Conservation (phyloP, 2,329 filamentous ascomycete species). For the Pseudogymnoascus sp. region DNA sequence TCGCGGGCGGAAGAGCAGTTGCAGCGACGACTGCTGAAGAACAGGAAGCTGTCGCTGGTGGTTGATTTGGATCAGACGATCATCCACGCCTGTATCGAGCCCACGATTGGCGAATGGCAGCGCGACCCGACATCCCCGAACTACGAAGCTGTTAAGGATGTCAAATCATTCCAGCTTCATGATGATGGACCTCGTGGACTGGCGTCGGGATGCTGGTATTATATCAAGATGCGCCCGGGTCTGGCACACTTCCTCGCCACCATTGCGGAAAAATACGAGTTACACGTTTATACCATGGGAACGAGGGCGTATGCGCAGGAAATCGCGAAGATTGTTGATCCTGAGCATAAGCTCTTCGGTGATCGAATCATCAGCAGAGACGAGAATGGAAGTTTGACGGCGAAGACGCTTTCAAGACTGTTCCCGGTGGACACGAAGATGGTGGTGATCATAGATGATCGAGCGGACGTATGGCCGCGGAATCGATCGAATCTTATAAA, state of each 20-base stretch:
- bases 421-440: slow-evolving; percentile 98
- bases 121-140: slow-evolving; percentile 83
- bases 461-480: slow-evolving; percentile 87
- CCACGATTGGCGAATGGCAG: slow-evolving; percentile 94
- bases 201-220: slow-evolving; percentile 79
- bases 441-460: slow-evolving; percentile 98
- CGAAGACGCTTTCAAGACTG: slow-evolving; percentile 82
- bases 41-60: slow-evolving; percentile 83
- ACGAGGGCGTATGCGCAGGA: slow-evolving; percentile 92
- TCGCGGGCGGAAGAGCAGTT: slow-evolving; percentile 76
- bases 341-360: slow-evolving; percentile 80
- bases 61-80: slow-evolving; percentile 98
- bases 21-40: slow-evolving; percentile 72
- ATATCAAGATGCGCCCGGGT: slow-evolving; percentile 93
- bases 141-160: slow-evolving; percentile 81
- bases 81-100: slow-evolving; percentile 95
- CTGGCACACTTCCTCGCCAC: slow-evolving; percentile 72
- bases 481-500: slow-evolving; percentile 93
- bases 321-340: slow-evolving; percentile 89
- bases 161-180: slow-evolving; percentile 78
- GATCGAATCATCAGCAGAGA: slow-evolving; percentile 94
- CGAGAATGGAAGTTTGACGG: slow-evolving; percentile 87
- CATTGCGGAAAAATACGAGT: slow-evolving; percentile 76
- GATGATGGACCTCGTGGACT: slow-evolving; percentile 73
- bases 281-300: slow-evolving; percentile 99